Percentiles rank a stretch among this genome's conserved stretches.
Conservation (phyloP, 139 green algal species). For the Micractinium conductrix region DNA sequence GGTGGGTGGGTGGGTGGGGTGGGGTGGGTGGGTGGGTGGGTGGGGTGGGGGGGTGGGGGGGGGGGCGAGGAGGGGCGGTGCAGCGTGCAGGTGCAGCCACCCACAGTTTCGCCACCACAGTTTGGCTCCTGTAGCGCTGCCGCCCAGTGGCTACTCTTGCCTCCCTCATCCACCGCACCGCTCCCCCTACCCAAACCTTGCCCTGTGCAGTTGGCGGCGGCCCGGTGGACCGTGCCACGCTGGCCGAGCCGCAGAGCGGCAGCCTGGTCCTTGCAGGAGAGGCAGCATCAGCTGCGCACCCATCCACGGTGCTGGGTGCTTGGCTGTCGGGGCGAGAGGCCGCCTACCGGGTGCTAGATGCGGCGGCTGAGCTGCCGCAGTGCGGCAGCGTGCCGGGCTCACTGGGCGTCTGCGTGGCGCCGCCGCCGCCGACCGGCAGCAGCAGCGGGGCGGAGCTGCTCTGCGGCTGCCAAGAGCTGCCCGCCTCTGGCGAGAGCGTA, state of each 20-base stretch:
- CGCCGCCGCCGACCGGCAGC: not conserved
- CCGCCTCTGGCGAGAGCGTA: not conserved
- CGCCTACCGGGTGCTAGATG: not conserved
- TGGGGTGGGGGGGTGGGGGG: not conserved
- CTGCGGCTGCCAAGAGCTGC: not conserved
- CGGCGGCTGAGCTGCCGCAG: slow-evolving; percentile 1
- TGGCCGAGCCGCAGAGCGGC: slow-evolving; percentile 39
- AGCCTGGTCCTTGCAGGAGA: slow-evolving; percentile 39
- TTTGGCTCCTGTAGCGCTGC: too few species aligned
- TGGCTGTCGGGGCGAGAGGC: slow-evolving; percentile 28
- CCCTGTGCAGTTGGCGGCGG: slow-evolving; percentile 6
- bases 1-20: not conserved
- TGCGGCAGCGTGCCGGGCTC: slow-evolving; percentile 3
- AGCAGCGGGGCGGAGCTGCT: not conserved
- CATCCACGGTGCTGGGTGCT: slow-evolving; percentile 33
- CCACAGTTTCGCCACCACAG: too few species aligned
- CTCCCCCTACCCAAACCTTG: not conserved
- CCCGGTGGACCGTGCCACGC: slow-evolving; percentile 35
- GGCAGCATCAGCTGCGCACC: not conserved
- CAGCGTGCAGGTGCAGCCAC: too few species aligned
- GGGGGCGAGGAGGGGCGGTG: not conserved
- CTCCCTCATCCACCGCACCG: not conserved
- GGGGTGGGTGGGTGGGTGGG: too few species aligned
- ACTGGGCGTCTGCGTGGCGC: slow-evolving; percentile 6
- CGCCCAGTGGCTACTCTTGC: not conserved